Conservation (phyloP, 164 flowering plant genomes). For the Magnolia kwangsiensis region DNA sequence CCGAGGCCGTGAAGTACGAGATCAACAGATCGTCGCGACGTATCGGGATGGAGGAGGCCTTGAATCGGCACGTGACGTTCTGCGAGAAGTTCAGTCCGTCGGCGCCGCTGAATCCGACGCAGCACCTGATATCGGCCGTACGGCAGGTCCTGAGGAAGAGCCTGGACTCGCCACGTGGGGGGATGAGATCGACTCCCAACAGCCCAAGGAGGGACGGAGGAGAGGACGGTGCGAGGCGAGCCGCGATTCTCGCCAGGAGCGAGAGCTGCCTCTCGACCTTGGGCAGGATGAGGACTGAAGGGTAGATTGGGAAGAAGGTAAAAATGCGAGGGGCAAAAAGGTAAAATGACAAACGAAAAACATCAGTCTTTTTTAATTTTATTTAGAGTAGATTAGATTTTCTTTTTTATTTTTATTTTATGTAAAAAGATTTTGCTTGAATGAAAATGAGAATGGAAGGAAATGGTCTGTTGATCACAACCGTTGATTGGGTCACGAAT, state of each 20-base stretch:
- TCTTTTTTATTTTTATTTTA: too few relatives aligned
- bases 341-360: background rate
- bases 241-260: slow-evolving; percentile 40
- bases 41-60: slow-evolving; percentile 77
- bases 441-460: too few relatives aligned
- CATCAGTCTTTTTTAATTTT: too few relatives aligned
- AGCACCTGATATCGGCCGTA: slow-evolving; percentile 58
- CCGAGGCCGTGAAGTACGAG: slow-evolving; percentile 79
- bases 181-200: slow-evolving; percentile 46
- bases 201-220: slow-evolving; percentile 36
- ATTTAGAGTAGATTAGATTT: too few relatives aligned
- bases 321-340: background rate
- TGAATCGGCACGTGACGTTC: slow-evolving; percentile 59
- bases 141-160: slow-evolving; percentile 59
- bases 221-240: background rate
- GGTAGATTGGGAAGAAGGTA: background rate
- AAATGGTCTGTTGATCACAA: too few relatives aligned
- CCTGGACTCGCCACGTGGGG: slow-evolving; percentile 56
- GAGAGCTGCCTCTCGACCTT: slow-evolving; percentile 62
- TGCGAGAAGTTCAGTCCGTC: slow-evolving; percentile 51
- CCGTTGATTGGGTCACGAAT: too few relatives aligned
- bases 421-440: too few relatives aligned
- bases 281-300: slow-evolving; percentile 25
- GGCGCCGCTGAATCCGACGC: slow-evolving; percentile 57
- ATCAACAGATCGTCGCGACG: slow-evolving; percentile 47